phyloP scores from a whole-genome alignment of 1,284 basidiomycete species.

The Malassezia yamatoensis region DNA sequence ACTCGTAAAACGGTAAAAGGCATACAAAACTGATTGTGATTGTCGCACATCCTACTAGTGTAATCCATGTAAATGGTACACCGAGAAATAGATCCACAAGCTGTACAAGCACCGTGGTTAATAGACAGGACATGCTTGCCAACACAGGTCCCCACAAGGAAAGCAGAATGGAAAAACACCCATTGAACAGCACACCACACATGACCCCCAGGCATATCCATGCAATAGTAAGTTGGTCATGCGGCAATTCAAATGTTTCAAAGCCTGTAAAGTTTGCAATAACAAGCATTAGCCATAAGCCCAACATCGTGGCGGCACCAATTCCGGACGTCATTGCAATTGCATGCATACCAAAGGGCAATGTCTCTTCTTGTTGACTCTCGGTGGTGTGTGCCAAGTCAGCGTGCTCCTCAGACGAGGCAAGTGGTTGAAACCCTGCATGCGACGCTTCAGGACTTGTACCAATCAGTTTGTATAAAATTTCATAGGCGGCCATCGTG shows the following conservation, averaged over 20 bases:
- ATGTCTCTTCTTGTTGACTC: not conserved
- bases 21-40: slow-evolving; percentile 36
- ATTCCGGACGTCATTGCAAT: slow-evolving; percentile 45
- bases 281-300: slow-evolving; percentile 35
- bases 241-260: slow-evolving; percentile 38
- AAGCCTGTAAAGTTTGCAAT: slow-evolving; percentile 27
- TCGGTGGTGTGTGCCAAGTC: not conserved
- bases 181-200: slow-evolving; percentile 45
- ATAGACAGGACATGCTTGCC: slow-evolving; percentile 40
- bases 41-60: slow-evolving; percentile 30
- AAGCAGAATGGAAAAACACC: slow-evolving; percentile 28
- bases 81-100: slow-evolving; percentile 31
- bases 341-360: slow-evolving; percentile 45
- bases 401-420: not conserved
- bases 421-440: slow-evolving; percentile 2
- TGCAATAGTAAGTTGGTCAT: slow-evolving; percentile 21
- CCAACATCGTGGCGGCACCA: slow-evolving; percentile 28
- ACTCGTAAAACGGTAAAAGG: slow-evolving; percentile 6
- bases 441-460: slow-evolving; percentile 21
- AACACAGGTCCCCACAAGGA: slow-evolving; percentile 45
- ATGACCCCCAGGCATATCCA: slow-evolving; percentile 24
- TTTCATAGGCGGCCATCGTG: slow-evolving; percentile 45
- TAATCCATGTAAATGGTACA: slow-evolving; percentile 28
- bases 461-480: slow-evolving; percentile 41
- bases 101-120: slow-evolving; percentile 42